These are phyloP conservation scores for Botrytis paeoniae DNA, from an alignment of 2,329 filamentous ascomycete species.

Conservation along the genomic window DNA sequence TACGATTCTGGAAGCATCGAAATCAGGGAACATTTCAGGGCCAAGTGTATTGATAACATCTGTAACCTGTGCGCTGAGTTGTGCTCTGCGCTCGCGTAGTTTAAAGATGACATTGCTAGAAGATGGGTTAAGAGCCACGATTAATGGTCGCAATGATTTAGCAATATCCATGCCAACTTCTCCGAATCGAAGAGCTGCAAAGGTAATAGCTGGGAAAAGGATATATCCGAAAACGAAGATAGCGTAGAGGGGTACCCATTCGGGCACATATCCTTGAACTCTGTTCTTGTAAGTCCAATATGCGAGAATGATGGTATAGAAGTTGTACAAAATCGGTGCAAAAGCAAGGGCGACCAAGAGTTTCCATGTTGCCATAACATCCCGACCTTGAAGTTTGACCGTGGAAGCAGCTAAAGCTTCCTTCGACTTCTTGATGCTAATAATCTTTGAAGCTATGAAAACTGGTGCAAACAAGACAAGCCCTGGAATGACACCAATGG, in stretches of 20 bases:
- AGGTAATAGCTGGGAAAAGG: conserved; percentile 84
- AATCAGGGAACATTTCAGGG: conserved; percentile 96
- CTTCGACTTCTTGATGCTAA: conserved; percentile 68
- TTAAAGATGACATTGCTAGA: conserved; percentile 81
- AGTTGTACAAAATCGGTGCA: conserved; percentile 76
- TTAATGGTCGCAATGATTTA: conserved; percentile 86
- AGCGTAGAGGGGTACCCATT: conserved; percentile 75
- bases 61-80: conserved; percentile 79
- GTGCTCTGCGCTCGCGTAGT: conserved; percentile 67
- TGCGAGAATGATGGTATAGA: conserved; percentile 73
- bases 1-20: conserved; percentile 72
- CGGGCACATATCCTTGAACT: conserved; percentile 76
- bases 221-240: conserved; percentile 73
- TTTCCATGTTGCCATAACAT: conserved; percentile 94
- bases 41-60: conserved; percentile 92
- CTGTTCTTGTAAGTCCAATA: conserved; percentile 79
- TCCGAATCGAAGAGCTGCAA: conserved; percentile 88
- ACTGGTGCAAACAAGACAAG: conserved; percentile 83
- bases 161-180: conserved; percentile 99
- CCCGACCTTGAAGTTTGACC: conserved; percentile 82
- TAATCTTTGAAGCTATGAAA: conserved; percentile 78
- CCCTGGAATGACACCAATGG: conserved; percentile 79
- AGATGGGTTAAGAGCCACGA: conserved; percentile 79
- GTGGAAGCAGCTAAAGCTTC: conserved; percentile 81
- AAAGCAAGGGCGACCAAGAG: conserved; percentile 76